Base-by-base conservation (phyloP, 129 eudicot genomes). In the Arctium minus region DNA sequence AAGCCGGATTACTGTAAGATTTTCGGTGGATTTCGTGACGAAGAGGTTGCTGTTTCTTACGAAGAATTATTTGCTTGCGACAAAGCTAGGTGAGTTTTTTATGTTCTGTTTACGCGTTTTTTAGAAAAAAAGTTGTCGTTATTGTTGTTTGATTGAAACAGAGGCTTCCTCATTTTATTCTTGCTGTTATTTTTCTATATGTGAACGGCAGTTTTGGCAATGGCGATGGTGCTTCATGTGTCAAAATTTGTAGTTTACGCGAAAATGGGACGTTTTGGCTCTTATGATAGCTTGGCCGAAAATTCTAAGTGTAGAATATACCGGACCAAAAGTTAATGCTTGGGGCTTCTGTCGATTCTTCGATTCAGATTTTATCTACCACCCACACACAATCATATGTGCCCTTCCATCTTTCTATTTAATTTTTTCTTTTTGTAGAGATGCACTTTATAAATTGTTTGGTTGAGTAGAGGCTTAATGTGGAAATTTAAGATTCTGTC, bases 1-100 rank as follows among this genome's bases (percentile, higher is more conserved):
- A 81, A 82, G 48, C 85, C 93, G 50, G 99, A 96, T 87, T 96
- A 96, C 79, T 81, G 88, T 0, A 83, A 83, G 77, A 89, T 96
- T 75, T 96, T 96, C 60, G 92, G 95, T 6, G 90, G 97, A 0
- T 70, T 87, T 33, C 76, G 74, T 17, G 88, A 86, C 74, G 92
- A 82, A 13, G 89, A 79, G 2, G 79, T 75, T 40, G 88, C 82
- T 64, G 79, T 81, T 62, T 85, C 90, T 33, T 87, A 87, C 75
- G 83, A 92, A 72, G 87, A 93, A 30, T 29, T 89, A 78, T 68
- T 88, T 75, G 78, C 37, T 77, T 39, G 85, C 74, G 85, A 69
- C 56, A 86, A 88, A 85, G 27, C 75, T 39, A 83, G 89, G 91
- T 88, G 79, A 77, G 53, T 76, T 83, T 72, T 22, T 60, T 13